These are phyloP conservation scores for Scheffersomyces lignosus DNA, from an alignment of 805 yeast species.

Conservation along the genomic window DNA sequence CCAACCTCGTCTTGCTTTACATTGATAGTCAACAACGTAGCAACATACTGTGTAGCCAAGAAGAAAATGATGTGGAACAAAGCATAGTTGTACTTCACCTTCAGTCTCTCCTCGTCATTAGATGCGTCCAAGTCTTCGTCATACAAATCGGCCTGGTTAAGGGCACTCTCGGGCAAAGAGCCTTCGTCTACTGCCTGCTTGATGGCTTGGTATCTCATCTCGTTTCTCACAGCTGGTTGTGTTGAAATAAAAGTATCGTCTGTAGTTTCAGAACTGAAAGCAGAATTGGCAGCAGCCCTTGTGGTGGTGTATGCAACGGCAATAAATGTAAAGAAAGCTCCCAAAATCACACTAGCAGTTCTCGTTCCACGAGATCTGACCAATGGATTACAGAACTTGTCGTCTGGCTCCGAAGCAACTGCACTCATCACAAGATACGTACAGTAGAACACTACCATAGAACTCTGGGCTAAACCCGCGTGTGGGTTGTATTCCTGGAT, in stretches of 20 bases:
- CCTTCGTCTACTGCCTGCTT: slow-evolving; percentile 97
- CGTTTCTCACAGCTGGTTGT: slow-evolving; percentile 54
- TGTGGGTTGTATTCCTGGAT: slow-evolving; percentile 92
- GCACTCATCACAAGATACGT: slow-evolving; percentile 90
- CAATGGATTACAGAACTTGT: slow-evolving; percentile 85
- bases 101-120: slow-evolving; percentile 57
- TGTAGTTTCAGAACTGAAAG: slow-evolving; percentile 42
- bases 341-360: slow-evolving; percentile 81
- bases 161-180: slow-evolving; percentile 88
- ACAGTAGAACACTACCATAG: slow-evolving; percentile 93
- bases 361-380: slow-evolving; percentile 88
- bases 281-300: slow-evolving; percentile 78
- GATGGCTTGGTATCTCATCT: slow-evolving; percentile 83
- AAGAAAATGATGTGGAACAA: slow-evolving; percentile 90
- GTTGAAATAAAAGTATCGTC: slow-evolving; percentile 45
- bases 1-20: slow-evolving; percentile 83
- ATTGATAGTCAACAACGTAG: slow-evolving; percentile 88
- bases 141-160: slow-evolving; percentile 67
- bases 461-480: slow-evolving; percentile 94
- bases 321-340: slow-evolving; percentile 89
- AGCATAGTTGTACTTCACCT: slow-evolving; percentile 80
- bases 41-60: slow-evolving; percentile 95
- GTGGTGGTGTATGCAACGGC: slow-evolving; percentile 98
- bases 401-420: slow-evolving; percentile 96
- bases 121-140: slow-evolving; percentile 42